Percentiles rank a stretch among this genome's conserved stretches.
These are phyloP conservation scores for Narthecium ossifragum DNA, from an alignment of 106 monocot genomes.

Conservation along the genomic window DNA sequence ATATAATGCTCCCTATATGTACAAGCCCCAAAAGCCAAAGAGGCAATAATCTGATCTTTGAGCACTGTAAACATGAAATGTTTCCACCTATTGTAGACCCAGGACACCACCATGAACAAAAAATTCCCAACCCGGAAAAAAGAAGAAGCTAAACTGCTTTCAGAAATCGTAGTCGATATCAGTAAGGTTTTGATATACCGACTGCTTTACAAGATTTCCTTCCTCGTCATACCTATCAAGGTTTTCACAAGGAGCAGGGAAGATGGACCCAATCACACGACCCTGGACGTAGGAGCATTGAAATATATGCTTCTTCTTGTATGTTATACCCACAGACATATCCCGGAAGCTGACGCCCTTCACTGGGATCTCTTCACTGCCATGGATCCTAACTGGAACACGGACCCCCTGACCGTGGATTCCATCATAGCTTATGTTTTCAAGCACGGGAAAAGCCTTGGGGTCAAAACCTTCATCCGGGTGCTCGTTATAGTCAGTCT, in stretches of 20 bases:
- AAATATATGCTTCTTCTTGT: conserved; percentile 78
- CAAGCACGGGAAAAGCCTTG: conserved; percentile 31
- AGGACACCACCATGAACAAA: too few species aligned
- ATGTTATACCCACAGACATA: conserved; percentile 54
- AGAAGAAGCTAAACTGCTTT: not conserved
- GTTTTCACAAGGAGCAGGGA: conserved; percentile 65
- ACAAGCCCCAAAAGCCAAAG: too few species aligned
- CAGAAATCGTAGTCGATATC: conserved; percentile 53
- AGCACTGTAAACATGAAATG: too few species aligned
- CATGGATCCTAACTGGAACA: conserved; percentile 58
- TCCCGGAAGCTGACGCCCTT: conserved; percentile 44
- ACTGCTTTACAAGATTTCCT: conserved; percentile 33
- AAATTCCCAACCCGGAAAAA: not conserved
- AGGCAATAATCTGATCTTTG: not conserved
- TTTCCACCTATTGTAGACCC: too few species aligned
- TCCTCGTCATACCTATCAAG: conserved; percentile 46
- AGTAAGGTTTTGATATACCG: conserved; percentile 24
- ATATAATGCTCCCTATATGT: too few species aligned
- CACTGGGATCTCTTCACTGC: conserved; percentile 63
- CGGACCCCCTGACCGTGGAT: conserved; percentile 54
- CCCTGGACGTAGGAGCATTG: conserved; percentile 74
- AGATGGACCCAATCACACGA: conserved; percentile 49
- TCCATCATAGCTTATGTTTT: conserved; percentile 30
- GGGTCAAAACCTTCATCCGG: conserved; percentile 51
- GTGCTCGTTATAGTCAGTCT: conserved; percentile 84